Evolutionary conservation across 2,329 filamentous ascomycete species (phyloP), one percentile per base, ranked within the genome.

Genomic region (Cyphellophora attinorum): DNA sequence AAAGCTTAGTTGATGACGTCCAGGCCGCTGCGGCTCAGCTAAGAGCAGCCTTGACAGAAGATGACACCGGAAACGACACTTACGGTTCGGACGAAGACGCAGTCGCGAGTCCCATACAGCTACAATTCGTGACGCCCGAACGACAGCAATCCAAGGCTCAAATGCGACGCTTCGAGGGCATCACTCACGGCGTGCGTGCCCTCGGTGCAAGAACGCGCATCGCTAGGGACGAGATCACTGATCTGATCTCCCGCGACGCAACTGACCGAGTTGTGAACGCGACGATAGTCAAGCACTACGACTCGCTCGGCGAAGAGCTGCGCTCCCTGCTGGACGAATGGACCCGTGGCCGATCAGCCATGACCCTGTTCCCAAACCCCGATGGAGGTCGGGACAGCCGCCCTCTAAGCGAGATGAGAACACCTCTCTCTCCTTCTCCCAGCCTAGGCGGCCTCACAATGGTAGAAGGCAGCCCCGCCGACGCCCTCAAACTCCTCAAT

Each of bases 191-290:
- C 11, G 93, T 96, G 41, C 79, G 88, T 17, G 84, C 85, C 8
- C 69, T 98, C 31, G 89, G 96, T 59, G 91, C 91, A 21, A 98
- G 96, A 58, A 77, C 98, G 64, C 86, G 93, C 40, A 69, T 98
- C 5, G 64, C 96, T 35, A 78, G 85, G 32, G 91, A 98, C 56
- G 86, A 95, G 57, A 93, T 86, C 0, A 85, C 84, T 52, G 75
- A 75, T 4, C 27, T 41, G 40, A 77, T 77, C 28, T 61, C 94
- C 17, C 68, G 70, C 39, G 76, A 80, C 47, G 75, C 84, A 12
- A 53, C 63, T 41, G 56, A 67, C 4, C 75, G 76, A 3, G 83
- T 93, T 46, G 71, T 94, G 11, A 85, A 83, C 1, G 73, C 79
- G 1, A 79, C 77, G 42, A 69, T 96, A 25, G 79, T 94, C 70